phyloP scores from a whole-genome alignment of 805 yeast genomes.

The Teunomyces funiuensis region DNA sequence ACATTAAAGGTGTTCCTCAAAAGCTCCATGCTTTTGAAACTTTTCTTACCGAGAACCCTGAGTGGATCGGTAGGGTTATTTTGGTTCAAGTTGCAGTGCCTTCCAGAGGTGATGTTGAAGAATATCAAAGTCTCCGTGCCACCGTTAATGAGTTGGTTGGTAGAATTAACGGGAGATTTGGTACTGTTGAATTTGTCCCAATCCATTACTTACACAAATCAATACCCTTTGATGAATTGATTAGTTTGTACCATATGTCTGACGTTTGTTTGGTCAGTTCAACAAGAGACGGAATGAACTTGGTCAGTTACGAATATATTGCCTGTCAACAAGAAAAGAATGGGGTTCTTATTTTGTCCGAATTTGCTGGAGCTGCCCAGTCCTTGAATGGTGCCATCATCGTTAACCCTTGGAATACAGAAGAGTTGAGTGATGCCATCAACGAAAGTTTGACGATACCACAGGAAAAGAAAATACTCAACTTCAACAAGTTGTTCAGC shows the following conservation, averaged over 20 bases:
- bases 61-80: conserved; percentile 97
- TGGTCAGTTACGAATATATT: conserved; percentile 93
- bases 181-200: conserved; percentile 96
- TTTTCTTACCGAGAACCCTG: conserved; percentile 88
- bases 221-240: conserved; percentile 86
- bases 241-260: conserved; percentile 78
- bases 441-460: conserved; percentile 84
- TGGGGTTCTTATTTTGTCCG: conserved; percentile 86
- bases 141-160: conserved; percentile 96
- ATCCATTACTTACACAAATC: conserved; percentile 95
- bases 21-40: conserved; percentile 95
- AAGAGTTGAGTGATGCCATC: conserved; percentile 83
- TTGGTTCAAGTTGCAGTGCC: conserved; percentile 97
- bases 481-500: conserved; percentile 79
- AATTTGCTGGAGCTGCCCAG: conserved; percentile 99
- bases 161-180: conserved; percentile 92
- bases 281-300: conserved; percentile 98
- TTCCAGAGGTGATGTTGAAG: conserved; percentile 96
- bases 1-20: conserved; percentile 97
- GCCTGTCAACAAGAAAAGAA: conserved; percentile 88
- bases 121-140: conserved; percentile 89
- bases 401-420: conserved; percentile 98
- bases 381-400: conserved; percentile 89
- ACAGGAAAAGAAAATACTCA: conserved; percentile 72
- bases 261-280: conserved; percentile 93